phyloP scores from a whole-genome alignment of 768 basidiomycete genomes.

The Tulasnella sp. region DNA sequence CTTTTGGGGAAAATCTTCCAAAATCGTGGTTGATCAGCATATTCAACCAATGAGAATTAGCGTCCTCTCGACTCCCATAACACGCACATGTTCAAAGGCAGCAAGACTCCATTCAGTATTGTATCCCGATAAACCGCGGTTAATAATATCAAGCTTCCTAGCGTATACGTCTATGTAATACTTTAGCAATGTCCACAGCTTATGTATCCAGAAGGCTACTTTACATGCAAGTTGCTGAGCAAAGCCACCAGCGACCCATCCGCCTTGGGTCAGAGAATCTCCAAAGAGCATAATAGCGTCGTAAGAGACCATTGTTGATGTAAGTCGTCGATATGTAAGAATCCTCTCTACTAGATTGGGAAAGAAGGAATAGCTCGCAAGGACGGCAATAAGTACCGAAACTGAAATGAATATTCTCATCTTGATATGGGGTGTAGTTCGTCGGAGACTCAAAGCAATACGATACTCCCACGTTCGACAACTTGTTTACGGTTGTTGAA shows the following conservation, averaged over 20 bases:
- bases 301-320: no score
- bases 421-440: no score
- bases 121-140: constrained; percentile 75
- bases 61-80: not conserved
- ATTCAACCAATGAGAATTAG: not conserved
- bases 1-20: constrained; percentile 46
- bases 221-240: constrained; percentile 53
- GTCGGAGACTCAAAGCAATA: no score
- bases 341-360: no score
- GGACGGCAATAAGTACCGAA: no score
- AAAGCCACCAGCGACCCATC: constrained; percentile 49
- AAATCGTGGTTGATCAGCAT: not conserved
- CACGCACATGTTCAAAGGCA: constrained; percentile 57
- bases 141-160: constrained; percentile 73
- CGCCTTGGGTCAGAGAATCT: constrained; percentile 66
- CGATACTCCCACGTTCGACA: no score
- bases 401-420: no score
- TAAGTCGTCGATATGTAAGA: not conserved
- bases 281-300: constrained; percentile 66
- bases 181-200: constrained; percentile 14
- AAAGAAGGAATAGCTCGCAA: no score
- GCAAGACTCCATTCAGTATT: constrained; percentile 79
- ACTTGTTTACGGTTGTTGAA: not conserved
- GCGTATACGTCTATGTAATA: constrained; percentile 51
- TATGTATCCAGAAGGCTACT: constrained; percentile 19